These are phyloP conservation scores for Panaeolus papilionaceus DNA, from an alignment of 768 basidiomycete species.

Conservation along the genomic window DNA sequence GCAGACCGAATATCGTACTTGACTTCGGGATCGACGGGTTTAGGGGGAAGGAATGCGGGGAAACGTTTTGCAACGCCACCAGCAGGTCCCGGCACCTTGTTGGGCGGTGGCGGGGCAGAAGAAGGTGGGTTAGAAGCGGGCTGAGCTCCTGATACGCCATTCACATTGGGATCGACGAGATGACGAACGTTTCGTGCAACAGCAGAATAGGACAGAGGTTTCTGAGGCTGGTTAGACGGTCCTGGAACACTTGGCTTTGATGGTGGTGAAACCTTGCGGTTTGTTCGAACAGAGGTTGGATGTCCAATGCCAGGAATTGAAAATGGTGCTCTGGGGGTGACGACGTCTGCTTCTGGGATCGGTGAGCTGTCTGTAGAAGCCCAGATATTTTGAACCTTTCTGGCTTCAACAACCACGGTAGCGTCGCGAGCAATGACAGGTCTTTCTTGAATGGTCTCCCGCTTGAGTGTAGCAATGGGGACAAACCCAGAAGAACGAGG, in stretches of 20 bases:
- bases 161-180: background rate
- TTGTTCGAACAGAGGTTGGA: constrained; percentile 41
- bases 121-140: background rate
- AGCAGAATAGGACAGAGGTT: constrained; percentile 33
- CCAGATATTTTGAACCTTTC: constrained; percentile 47
- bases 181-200: constrained; percentile 22
- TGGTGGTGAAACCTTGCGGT: constrained; percentile 45
- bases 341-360: constrained; percentile 16
- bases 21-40: constrained; percentile 52
- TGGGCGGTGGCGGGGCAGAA: constrained; percentile 18
- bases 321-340: constrained; percentile 30
- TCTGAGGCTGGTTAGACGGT: constrained; percentile 17
- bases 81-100: constrained; percentile 5
- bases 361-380: constrained; percentile 20
- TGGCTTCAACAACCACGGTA: constrained; percentile 44
- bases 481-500: constrained; percentile 82
- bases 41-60: constrained; percentile 39
- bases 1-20: constrained; percentile 81
- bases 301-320: constrained; percentile 29
- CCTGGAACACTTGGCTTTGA: constrained; percentile 18
- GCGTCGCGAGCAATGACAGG: constrained; percentile 26
- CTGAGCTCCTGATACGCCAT: background rate
- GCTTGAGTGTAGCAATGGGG: constrained; percentile 62
- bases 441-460: constrained; percentile 37
- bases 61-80: constrained; percentile 25